Base-by-base conservation (phyloP, 768 basidiomycete genomes). In the Cystobasidiopsis lactophilus region DNA sequence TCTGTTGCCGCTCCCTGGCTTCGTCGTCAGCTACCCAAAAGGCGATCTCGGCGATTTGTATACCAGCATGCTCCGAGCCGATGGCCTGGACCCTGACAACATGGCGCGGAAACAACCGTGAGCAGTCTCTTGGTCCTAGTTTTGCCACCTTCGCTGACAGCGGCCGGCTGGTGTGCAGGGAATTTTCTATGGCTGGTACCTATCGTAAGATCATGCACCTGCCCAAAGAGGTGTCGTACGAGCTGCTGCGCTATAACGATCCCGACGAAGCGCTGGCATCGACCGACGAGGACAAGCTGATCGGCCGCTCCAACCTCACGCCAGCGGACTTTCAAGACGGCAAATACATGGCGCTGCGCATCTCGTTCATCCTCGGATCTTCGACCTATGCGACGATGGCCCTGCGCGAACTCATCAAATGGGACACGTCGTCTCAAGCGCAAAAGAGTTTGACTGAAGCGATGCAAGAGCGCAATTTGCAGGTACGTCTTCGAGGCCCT, bases 381-480 rank as follows among this genome's bases (percentile, higher is more conserved):
- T 82, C 85, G 0, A 80, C 85, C 3, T 98, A 95, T 67, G 93
- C 93, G 1, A 98, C 93, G 2, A 98, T 98, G 93, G 91, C 89
- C 3, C 66, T 98, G 59, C 77, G 86, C 39, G 86, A 93, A 68
- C 77, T 93, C 40, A 86, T 88, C 14, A 96, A 91, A 69, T 84
- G 81, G 31, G 88, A 95, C 62, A 95, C 89, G 19, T 86, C 85
- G 21, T 61, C 43, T 39, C 43, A 46, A 4, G 21, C 52, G 13
- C 55, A 56, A 33, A 23, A 38, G 2, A 37, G 30, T 5, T 24
- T 56, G n/a, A 52, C 52, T 16, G 51, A 46, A 37, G 53, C 45
- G 13, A 54, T 54, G 53, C 19, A 35, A 16, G 33, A 35, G 33
- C 33, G 33, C n/a, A n/a, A n/a, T n/a, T n/a, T n/a, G n/a, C n/a